Evolutionary conservation across 352 stramenopile genomes (phyloP).

Genomic region (Phytophthora fragariae): DNA sequence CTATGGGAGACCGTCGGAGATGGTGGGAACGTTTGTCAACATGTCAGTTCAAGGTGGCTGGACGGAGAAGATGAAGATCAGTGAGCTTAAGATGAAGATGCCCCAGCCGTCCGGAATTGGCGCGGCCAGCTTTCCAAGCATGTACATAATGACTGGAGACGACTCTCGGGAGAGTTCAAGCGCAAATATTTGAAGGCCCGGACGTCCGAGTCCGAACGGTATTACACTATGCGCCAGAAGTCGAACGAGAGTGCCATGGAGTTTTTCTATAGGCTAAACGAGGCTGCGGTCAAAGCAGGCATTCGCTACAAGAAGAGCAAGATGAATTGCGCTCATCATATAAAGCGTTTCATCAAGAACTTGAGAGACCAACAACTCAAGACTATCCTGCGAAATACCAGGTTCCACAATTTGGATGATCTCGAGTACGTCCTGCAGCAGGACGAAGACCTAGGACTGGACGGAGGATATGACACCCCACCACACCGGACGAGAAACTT

Average conservation of each 20-base stretch:
- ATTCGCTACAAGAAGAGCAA: too few species aligned
- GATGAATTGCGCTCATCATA: too few species aligned
- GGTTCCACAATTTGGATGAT: background rate
- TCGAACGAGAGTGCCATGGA: background rate
- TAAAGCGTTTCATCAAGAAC: too few species aligned
- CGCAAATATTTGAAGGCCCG: background rate
- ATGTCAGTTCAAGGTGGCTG: constrained; percentile 4
- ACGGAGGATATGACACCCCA: background rate
- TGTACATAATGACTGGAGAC: background rate
- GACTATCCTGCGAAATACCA: too few species aligned
- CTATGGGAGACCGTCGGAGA: background rate
- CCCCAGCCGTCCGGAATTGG: background rate
- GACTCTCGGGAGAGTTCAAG: background rate
- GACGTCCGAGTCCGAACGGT: background rate
- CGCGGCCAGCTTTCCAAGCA: constrained; percentile 3
- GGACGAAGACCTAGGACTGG: background rate
- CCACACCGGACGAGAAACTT: background rate
- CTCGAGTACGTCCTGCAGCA: constrained; percentile 5
- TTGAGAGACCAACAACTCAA: too few species aligned
- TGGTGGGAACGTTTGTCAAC: constrained; percentile 10
- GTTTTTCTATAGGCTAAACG: too few species aligned
- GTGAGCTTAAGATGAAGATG: constrained; percentile 14
- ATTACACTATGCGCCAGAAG: constrained; percentile 12
- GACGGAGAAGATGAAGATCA: background rate
- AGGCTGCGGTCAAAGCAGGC: too few species aligned